phyloP scores from a whole-genome alignment of 805 yeast species.

The Teunomyces kruisii region DNA sequence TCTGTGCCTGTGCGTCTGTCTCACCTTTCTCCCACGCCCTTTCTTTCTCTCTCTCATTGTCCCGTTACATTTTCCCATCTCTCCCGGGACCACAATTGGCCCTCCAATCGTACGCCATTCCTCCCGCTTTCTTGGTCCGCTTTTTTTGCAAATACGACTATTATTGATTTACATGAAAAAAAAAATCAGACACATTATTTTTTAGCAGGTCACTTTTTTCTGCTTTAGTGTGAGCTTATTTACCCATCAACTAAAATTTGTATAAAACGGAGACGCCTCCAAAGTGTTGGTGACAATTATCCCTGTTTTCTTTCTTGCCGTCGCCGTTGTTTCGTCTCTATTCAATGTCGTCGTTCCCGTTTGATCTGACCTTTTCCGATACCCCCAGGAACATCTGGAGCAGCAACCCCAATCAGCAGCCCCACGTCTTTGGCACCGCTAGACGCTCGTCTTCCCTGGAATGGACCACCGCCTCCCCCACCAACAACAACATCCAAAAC shows the following conservation, averaged over 20 bases:
- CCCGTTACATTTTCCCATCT: no score
- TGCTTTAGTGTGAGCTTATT: conserved; percentile 1
- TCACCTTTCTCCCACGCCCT: no score
- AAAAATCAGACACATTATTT: conserved; percentile 3
- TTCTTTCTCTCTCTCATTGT: no score
- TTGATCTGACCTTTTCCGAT: neutral
- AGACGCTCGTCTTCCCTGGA: neutral
- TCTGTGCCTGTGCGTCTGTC: no score
- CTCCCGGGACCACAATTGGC: no score
- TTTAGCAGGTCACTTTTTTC: conserved; percentile 4
- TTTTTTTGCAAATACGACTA: neutral
- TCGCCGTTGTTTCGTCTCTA: no score
- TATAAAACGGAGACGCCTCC: conserved; percentile 1
- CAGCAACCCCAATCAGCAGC: neutral
- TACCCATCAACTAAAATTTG: neutral
- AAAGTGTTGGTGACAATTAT: neutral
- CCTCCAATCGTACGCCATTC: no score
- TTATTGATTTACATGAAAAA: neutral
- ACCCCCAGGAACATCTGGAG: conserved; percentile 1
- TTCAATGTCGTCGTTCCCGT: neutral
- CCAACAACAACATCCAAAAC: no score
- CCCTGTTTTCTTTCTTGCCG: neutral
- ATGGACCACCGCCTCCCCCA: neutral
- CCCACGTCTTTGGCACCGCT: neutral
- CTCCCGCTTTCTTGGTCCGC: no score